A percentile compares a stretch with the other conserved stretches of the same genome.
Evolutionary conservation across 2,329 filamentous ascomycete species (phyloP).

Genomic region (Apiospora phragmitis): DNA sequence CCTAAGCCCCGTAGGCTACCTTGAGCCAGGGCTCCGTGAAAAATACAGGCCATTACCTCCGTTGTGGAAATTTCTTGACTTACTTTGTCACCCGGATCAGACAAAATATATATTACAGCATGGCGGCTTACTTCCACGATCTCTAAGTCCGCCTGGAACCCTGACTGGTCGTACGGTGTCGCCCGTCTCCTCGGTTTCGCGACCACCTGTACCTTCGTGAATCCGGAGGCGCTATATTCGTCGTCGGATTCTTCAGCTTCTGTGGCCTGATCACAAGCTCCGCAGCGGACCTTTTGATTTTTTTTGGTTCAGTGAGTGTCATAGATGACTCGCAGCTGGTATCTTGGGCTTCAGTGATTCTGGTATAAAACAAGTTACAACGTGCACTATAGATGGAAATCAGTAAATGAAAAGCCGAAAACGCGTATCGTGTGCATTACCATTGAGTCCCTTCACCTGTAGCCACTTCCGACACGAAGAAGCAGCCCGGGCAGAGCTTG

Average conservation of each 20-base stretch:
- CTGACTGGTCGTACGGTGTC: too few species aligned
- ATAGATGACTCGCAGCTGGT: not conserved
- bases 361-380: not conserved
- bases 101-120: too few species aligned
- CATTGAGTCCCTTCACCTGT: not conserved
- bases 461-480: not conserved
- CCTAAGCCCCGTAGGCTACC: too few species aligned
- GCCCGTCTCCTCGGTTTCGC: not conserved
- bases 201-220: not conserved
- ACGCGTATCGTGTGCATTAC: not conserved
- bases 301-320: too few species aligned
- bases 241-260: not conserved
- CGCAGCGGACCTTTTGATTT: not conserved
- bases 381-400: not conserved
- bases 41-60: too few species aligned
- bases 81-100: too few species aligned
- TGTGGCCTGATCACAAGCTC: not conserved
- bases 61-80: too few species aligned
- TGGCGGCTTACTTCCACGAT: too few species aligned
- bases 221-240: not conserved
- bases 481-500: not conserved
- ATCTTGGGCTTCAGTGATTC: not conserved
- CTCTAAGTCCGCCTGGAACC: too few species aligned
- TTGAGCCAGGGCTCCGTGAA: too few species aligned
- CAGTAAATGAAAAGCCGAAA: not conserved